Percentiles rank a stretch among this genome's conserved stretches.
phyloP scores from a whole-genome alignment of 495 filamentous ascomycete genomes.

The Trypethelium eluteriae region DNA sequence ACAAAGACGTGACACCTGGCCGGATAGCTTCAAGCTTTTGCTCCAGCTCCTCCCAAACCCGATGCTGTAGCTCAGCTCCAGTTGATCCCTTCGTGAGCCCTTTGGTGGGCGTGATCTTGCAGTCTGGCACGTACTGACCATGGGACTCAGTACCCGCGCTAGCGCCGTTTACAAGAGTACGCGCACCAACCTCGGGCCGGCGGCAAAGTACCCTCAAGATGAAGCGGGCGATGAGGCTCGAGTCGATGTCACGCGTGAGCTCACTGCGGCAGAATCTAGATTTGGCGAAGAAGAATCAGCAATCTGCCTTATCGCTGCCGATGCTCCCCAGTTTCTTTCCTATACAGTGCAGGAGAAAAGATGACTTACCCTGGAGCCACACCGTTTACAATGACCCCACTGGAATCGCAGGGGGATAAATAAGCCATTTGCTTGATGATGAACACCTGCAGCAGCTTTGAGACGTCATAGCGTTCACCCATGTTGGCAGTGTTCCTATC shows the following conservation, averaged over 20 bases:
- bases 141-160: constrained; percentile 34
- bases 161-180: constrained; percentile 38
- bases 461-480: constrained; percentile 31
- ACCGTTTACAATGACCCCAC: constrained; percentile 35
- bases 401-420: constrained; percentile 15
- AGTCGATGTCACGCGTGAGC: constrained; percentile 25
- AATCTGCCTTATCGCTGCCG: background rate
- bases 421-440: constrained; percentile 26
- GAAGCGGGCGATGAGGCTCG: constrained; percentile 1
- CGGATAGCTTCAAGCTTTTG: constrained; percentile 28
- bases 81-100: constrained; percentile 25
- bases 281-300: background rate
- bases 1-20: constrained; percentile 23
- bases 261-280: constrained; percentile 39
- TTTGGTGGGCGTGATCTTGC: constrained; percentile 22
- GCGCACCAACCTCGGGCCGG: constrained; percentile 37
- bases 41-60: constrained; percentile 30
- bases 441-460: constrained; percentile 32
- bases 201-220: constrained; percentile 21
- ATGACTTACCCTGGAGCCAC: constrained; percentile 17
- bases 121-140: constrained; percentile 33
- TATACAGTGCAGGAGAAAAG: background rate
- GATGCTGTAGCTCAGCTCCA: constrained; percentile 25
- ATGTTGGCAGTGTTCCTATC: constrained; percentile 26
- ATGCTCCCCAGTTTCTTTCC: background rate